Base-by-base conservation (phyloP, 164 flowering plant genomes). In the Vitis rupestris region DNA sequence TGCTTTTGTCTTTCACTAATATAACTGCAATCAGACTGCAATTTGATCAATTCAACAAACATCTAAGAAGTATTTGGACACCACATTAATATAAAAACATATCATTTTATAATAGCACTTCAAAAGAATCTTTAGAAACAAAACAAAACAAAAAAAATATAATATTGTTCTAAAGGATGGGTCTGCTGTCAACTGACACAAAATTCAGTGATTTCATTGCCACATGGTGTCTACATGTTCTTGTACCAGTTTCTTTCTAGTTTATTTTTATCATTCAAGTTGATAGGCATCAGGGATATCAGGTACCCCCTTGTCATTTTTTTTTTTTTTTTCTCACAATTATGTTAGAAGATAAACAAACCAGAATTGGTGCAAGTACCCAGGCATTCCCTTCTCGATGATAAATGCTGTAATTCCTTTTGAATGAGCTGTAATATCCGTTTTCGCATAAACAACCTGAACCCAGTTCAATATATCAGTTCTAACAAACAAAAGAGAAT, bases 341-440 rank as follows among this genome's bases (percentile, higher is more conserved):
- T 23, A 49, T 8, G 48, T 17, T 4, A 61, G 54, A 50, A 48
- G 7, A 61, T 13, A n/a, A 49, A 30, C 16, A 68, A 64, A 59
- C 14, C 16, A 64, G 51, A 16, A 52, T 9, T 27, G 49, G 48
- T 65, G 60, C 64, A 66, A 69, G 53, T 92, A 93, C 99, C 99
- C 98, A 23, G 84, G 82, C 94, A 92, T 92, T 63, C 90, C 99
- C 74, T 96, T 96, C 86, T 96, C 98, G 51, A 96, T 85, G 70
- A 96, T 90, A 70, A 96, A 96, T 70, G 99, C 97, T 8, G 99
- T 93, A 62, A 96, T 93, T 81, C 98, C 98, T 85, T 93, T 96
- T 51, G 99, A 89, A 53, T 85, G 86, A 44, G 97, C 94, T 10
- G 76, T 71, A 12, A 74, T 49, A 59, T 93, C 92, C 1, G 98